phyloP scores from a whole-genome alignment of 495 filamentous ascomycete genomes.

The Talaromyces liani region DNA sequence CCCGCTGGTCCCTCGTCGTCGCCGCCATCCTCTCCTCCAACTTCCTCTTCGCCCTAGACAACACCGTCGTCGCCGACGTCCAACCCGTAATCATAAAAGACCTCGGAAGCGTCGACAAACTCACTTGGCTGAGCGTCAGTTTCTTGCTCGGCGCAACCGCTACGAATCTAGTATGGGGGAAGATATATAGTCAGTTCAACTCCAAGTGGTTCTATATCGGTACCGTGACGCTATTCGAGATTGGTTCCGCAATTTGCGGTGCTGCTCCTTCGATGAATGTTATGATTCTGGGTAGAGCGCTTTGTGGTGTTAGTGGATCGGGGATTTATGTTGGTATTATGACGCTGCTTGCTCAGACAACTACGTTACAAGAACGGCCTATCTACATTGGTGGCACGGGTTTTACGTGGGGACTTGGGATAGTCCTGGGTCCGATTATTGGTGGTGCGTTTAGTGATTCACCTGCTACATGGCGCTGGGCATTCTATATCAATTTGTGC shows the following conservation, averaged over 20 bases:
- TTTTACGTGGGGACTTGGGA: constrained; percentile 44
- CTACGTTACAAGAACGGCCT: constrained; percentile 24
- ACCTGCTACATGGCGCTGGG: constrained; percentile 51
- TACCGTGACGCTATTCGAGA: constrained; percentile 41
- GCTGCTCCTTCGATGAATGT: constrained; percentile 43
- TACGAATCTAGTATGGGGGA: constrained; percentile 16
- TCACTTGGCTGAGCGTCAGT: constrained; percentile 35
- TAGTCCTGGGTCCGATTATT: constrained; percentile 43
- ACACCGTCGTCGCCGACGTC: constrained; percentile 48
- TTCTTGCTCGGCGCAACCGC: too few species aligned
- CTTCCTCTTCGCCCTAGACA: constrained; percentile 45
- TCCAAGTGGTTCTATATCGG: constrained; percentile 47
- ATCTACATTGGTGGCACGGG: constrained; percentile 26
- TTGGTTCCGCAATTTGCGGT: constrained; percentile 48
- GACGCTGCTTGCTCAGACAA: constrained; percentile 23
- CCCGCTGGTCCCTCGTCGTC: constrained; percentile 28
- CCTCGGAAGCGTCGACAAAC: constrained; percentile 38
- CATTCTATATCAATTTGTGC: constrained; percentile 66
- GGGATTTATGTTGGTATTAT: constrained; percentile 33
- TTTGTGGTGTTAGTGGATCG: constrained; percentile 27
- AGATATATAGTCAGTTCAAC: constrained; percentile 45
- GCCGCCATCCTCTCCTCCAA: constrained; percentile 31
- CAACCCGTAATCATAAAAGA: constrained; percentile 39
- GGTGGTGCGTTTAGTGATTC: constrained; percentile 55
- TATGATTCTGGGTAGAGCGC: constrained; percentile 46